These are phyloP conservation scores for Eucalyptus pauciflora DNA, from an alignment of 345 rosid genomes.

Conservation along the genomic window DNA sequence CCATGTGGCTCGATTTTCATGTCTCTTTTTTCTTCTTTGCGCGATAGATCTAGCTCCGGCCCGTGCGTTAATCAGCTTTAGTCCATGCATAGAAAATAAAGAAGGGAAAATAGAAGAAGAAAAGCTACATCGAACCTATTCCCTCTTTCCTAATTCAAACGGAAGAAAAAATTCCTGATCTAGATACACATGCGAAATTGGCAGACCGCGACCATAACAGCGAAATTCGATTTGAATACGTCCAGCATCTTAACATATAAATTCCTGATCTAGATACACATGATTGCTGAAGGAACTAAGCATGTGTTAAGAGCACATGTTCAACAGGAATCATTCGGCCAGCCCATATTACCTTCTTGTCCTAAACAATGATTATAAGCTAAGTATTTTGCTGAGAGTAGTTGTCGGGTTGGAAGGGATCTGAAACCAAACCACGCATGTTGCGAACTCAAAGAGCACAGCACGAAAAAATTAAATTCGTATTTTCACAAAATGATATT, in stretches of 20 bases:
- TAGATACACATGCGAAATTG: not conserved
- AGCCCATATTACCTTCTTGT: not conserved
- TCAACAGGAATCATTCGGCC: not conserved
- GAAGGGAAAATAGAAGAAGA: not conserved
- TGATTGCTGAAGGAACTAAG: not conserved
- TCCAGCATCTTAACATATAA: not conserved
- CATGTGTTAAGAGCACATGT: not conserved
- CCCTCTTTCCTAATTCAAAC: not conserved
- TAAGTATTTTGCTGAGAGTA: not conserved
- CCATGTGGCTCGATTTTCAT: not conserved
- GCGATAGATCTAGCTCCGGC: not conserved
- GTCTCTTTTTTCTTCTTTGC: not conserved
- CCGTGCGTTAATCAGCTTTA: not conserved
- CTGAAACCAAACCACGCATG: not conserved
- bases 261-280: no score
- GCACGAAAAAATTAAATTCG: not conserved
- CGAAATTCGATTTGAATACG: not conserved
- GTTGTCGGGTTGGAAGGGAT: conserved; percentile 7
- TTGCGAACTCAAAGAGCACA: not conserved
- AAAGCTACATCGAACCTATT: not conserved
- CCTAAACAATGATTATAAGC: not conserved
- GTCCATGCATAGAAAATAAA: not conserved
- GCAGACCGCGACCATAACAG: not conserved
- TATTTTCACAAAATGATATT: not conserved
- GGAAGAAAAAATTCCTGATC: not conserved